These are phyloP conservation scores for Cyberlindnera meyerae DNA, from an alignment of 805 yeast genomes.

Conservation along the genomic window DNA sequence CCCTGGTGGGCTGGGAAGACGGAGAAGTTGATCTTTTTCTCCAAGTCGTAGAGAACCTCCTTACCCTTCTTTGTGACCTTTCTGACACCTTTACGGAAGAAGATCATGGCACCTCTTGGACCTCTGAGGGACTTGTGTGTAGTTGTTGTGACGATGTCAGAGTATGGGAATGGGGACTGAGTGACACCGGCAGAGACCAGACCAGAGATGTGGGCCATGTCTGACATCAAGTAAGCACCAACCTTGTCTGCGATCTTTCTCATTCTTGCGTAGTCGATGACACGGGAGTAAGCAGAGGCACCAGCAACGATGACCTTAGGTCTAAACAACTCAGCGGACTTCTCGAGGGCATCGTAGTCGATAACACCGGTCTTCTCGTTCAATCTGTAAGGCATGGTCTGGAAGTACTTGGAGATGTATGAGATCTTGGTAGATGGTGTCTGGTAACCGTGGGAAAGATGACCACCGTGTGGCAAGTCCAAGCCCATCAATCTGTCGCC, in stretches of 20 bases:
- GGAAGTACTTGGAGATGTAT: constrained; percentile 92
- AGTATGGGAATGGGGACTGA: constrained; percentile 93
- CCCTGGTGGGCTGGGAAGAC: constrained; percentile 99
- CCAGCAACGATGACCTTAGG: constrained; percentile 98
- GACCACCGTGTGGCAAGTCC: constrained; percentile 98
- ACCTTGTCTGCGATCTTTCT: constrained; percentile 94
- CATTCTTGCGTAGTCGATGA: constrained; percentile 96
- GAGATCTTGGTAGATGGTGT: constrained; percentile 91
- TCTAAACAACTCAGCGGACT: constrained; percentile 85
- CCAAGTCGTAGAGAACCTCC: constrained; percentile 86
- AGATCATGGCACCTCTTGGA: constrained; percentile 99
- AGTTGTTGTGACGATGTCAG: constrained; percentile 97
- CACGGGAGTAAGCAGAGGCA: constrained; percentile 95
- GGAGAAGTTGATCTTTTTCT: constrained; percentile 92
- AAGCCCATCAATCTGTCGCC: constrained; percentile 98
- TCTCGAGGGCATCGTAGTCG: constrained; percentile 92
- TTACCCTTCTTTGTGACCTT: constrained; percentile 87
- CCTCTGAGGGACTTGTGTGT: constrained; percentile 99
- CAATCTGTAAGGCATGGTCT: constrained; percentile 98
- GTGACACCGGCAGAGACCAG: constrained; percentile 93
- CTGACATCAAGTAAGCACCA: constrained; percentile 93
- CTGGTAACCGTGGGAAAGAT: constrained; percentile 97
- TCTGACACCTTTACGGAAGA: constrained; percentile 95
- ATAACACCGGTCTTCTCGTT: constrained; percentile 88
- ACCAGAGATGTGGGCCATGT: constrained; percentile 99